Conservation (phyloP, 2,329 filamentous ascomycete genomes). For the Aspergillus awamori region DNA sequence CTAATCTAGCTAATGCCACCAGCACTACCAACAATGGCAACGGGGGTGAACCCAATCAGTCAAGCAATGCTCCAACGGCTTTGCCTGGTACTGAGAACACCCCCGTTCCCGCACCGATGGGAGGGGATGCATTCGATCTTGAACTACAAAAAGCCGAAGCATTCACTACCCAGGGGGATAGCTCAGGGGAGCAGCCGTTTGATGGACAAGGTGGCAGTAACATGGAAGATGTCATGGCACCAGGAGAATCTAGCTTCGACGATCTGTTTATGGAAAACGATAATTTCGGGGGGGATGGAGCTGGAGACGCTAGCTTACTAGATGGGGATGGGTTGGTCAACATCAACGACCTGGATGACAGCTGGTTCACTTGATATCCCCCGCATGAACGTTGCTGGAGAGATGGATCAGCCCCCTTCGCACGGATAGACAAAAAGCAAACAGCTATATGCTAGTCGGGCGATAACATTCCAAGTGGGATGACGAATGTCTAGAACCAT, state of each 20-base stretch:
- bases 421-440: background rate
- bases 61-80: slow-evolving; percentile 29
- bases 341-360: slow-evolving; percentile 45
- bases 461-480: background rate
- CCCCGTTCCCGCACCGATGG: slow-evolving; percentile 31
- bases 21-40: slow-evolving; percentile 21
- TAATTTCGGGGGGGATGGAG: slow-evolving; percentile 36
- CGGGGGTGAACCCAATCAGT: slow-evolving; percentile 19
- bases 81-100: slow-evolving; percentile 38
- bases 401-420: background rate
- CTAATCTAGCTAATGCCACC: slow-evolving; percentile 30
- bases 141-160: slow-evolving; percentile 36
- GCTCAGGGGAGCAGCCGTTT: slow-evolving; percentile 19
- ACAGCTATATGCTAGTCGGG: background rate
- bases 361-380: slow-evolving; percentile 40
- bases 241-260: slow-evolving; percentile 50
- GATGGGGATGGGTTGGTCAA: slow-evolving; percentile 43
- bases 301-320: slow-evolving; percentile 37
- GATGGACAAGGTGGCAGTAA: slow-evolving; percentile 24
- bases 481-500: background rate
- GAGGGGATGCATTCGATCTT: slow-evolving; percentile 42
- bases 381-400: background rate
- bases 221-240: slow-evolving; percentile 41
- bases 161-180: slow-evolving; percentile 24
- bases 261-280: slow-evolving; percentile 48